A percentile compares a stretch with the other conserved stretches of the same genome.
Evolutionary conservation across 257 asterid species (phyloP).

Genomic region (Craterostigma plantagineum): DNA sequence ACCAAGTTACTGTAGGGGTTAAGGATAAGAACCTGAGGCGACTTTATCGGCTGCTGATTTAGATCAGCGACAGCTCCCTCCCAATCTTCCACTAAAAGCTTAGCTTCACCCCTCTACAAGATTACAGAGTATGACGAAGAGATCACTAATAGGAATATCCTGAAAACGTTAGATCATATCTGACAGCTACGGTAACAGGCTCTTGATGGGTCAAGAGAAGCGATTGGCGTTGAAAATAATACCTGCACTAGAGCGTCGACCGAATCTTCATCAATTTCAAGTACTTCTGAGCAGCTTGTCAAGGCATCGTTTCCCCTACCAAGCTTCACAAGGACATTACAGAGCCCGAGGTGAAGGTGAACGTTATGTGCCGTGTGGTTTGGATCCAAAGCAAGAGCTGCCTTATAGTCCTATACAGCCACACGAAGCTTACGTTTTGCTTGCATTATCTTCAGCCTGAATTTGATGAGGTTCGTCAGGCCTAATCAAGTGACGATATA

Average conservation of each 20-base stretch:
- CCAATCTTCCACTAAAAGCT: slow-evolving; percentile 83
- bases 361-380: slow-evolving; percentile 60
- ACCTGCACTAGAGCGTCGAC: slow-evolving; percentile 89
- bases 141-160: too few species aligned
- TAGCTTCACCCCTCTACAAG: slow-evolving; percentile 82
- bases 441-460: slow-evolving; percentile 87
- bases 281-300: slow-evolving; percentile 62
- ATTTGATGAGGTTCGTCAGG: slow-evolving; percentile 7
- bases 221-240: background rate
- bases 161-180: too few species aligned
- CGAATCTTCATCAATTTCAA: slow-evolving; percentile 59
- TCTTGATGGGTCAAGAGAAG: background rate
- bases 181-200: background rate
- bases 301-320: slow-evolving; percentile 89
- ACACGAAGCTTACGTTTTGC: slow-evolving; percentile 82
- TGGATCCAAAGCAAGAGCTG: slow-evolving; percentile 76
- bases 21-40: slow-evolving; percentile 96
- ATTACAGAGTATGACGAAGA: too few species aligned
- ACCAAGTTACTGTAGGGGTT: too few species aligned
- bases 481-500: too few species aligned
- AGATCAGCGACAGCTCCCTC: slow-evolving; percentile 89
- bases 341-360: slow-evolving; percentile 72
- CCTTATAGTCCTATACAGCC: slow-evolving; percentile 66
- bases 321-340: slow-evolving; percentile 79
- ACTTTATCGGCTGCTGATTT: slow-evolving; percentile 76